These are phyloP conservation scores for Naganishia cerealis DNA, from an alignment of 1,284 basidiomycete genomes.

Conservation along the genomic window DNA sequence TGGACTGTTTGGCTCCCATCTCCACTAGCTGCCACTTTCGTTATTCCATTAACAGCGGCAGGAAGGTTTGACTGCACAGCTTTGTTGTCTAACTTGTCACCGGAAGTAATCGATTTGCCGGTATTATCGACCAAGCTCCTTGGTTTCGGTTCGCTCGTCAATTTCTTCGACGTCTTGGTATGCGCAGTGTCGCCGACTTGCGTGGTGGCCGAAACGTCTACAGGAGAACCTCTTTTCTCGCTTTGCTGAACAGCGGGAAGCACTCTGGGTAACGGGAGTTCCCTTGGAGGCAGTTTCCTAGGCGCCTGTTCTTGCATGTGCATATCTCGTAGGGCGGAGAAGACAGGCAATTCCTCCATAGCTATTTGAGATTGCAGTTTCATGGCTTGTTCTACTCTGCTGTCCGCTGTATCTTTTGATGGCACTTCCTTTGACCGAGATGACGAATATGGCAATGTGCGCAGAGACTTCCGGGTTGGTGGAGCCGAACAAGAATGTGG, in stretches of 20 bases:
- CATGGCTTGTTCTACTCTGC: slow-evolving; percentile 7
- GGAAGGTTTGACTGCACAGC: background rate
- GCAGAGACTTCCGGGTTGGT: slow-evolving; percentile 1
- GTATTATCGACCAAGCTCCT: background rate
- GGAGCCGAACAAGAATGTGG: slow-evolving; percentile 25
- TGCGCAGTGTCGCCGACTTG: slow-evolving; percentile 1
- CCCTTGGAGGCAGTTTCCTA: slow-evolving; percentile 6
- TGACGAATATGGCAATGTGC: slow-evolving; percentile 13
- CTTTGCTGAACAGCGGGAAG: background rate
- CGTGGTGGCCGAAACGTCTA: background rate
- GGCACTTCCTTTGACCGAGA: background rate
- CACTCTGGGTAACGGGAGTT: background rate
- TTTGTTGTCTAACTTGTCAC: background rate
- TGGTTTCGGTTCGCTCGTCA: background rate
- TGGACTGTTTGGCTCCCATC: background rate
- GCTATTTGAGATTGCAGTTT: slow-evolving; percentile 15
- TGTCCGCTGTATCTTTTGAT: background rate
- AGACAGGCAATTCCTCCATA: slow-evolving; percentile 14
- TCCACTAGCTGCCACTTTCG: background rate
- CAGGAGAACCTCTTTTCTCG: background rate
- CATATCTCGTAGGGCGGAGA: slow-evolving; percentile 19
- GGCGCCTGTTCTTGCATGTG: slow-evolving; percentile 17
- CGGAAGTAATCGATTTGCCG: background rate
- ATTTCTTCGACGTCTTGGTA: background rate
- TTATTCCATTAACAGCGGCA: background rate